These are phyloP conservation scores for Blastocystis sp. DNA, from an alignment of 352 stramenopile species.

Conservation along the genomic window DNA sequence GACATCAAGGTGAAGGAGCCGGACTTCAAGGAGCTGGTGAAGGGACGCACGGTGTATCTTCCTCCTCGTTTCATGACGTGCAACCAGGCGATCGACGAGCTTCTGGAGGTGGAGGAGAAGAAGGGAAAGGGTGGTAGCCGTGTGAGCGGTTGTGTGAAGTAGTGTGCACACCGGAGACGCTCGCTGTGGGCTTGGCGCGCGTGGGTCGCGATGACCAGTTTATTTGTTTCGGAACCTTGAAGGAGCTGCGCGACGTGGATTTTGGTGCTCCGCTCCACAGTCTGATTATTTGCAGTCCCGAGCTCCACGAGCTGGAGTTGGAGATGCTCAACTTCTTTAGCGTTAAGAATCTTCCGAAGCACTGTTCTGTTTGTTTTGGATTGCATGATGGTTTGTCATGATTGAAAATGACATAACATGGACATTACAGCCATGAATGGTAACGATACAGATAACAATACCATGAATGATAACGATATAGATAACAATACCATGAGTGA, in stretches of 20 bases:
- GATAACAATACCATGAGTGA: no score
- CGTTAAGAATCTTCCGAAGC: conserved; percentile 43
- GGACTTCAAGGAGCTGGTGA: conserved; percentile 89
- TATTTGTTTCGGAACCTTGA: conserved; percentile 86
- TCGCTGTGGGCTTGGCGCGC: conserved; percentile 82
- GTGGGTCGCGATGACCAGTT: conserved; percentile 79
- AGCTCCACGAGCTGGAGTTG: conserved; percentile 86
- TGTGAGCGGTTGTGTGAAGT: neutral
- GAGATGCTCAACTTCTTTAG: conserved; percentile 72
- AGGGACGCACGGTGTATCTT: conserved; percentile 78
- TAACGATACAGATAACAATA: no score
- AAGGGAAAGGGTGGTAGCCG: conserved; percentile 66
- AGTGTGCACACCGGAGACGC: conserved; percentile 63
- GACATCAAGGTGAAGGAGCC: conserved; percentile 99
- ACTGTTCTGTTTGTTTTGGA: neutral
- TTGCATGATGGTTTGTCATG: neutral
- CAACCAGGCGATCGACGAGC: conserved; percentile 81
- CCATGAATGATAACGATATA: no score
- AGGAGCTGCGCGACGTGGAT: conserved; percentile 80
- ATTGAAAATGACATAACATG: no score
- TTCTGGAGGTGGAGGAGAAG: conserved; percentile 82
- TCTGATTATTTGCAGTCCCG: conserved; percentile 80
- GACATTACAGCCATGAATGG: no score
- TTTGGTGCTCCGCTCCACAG: conserved; percentile 89
- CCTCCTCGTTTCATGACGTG: conserved; percentile 94